phyloP scores from a whole-genome alignment of 208 protist species.

The Sergeia podlipaevii region DNA sequence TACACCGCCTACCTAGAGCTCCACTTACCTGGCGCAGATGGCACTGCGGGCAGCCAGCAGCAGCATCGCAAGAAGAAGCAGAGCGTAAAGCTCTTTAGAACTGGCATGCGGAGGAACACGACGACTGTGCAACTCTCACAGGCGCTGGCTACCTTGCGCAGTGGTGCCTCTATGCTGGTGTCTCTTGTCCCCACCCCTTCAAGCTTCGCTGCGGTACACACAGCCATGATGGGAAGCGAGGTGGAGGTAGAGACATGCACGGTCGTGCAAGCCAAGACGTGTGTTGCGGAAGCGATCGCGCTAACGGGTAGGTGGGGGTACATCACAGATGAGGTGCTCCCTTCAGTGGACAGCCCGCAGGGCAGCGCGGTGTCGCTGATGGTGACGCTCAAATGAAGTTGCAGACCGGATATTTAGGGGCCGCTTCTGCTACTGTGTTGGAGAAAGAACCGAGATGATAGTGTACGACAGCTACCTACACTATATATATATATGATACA shows the following conservation, averaged over 20 bases:
- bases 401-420: no score
- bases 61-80: not conserved
- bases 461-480: no score
- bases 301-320: slow-evolving; percentile 48
- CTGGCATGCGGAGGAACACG: not conserved
- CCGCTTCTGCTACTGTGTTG: no score
- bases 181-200: slow-evolving; percentile 38
- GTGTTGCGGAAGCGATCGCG: slow-evolving; percentile 52
- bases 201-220: slow-evolving; percentile 34
- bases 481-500: no score
- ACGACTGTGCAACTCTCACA: slow-evolving; percentile 29
- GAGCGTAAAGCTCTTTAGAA: no score
- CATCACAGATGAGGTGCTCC: slow-evolving; percentile 69
- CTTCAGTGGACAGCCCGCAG: slow-evolving; percentile 50
- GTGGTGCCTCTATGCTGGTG: slow-evolving; percentile 43
- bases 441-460: no score
- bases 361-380: slow-evolving; percentile 55
- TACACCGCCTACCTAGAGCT: slow-evolving; percentile 57
- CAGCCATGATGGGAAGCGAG: slow-evolving; percentile 28
- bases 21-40: slow-evolving; percentile 9
- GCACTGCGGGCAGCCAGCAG: slow-evolving; percentile 3
- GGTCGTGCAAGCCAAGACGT: slow-evolving; percentile 33
- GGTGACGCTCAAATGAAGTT: slow-evolving; percentile 39
- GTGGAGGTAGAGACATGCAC: slow-evolving; percentile 28
- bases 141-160: slow-evolving; percentile 33